Percentiles rank a stretch among this genome's conserved stretches.
These are phyloP conservation scores for Botrytis elliptica DNA, from an alignment of 2,329 filamentous ascomycete species.

Conservation along the genomic window DNA sequence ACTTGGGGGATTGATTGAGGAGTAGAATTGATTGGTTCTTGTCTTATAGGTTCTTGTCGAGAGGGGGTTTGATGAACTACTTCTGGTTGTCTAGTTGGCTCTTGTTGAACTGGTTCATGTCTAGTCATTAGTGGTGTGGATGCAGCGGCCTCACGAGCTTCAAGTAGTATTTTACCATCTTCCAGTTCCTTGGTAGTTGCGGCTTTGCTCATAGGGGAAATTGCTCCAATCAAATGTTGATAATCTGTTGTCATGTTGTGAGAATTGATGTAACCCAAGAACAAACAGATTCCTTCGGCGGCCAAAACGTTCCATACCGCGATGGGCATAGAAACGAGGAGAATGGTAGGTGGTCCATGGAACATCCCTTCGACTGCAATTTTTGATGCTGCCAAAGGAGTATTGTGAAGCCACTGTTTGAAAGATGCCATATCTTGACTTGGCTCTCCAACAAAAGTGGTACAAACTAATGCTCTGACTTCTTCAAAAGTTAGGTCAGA, in stretches of 20 bases:
- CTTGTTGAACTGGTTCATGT: constrained; percentile 43
- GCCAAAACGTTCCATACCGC: constrained; percentile 63
- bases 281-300: constrained; percentile 65
- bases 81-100: constrained; percentile 20
- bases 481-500: constrained; percentile 61
- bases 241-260: constrained; percentile 67
- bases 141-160: constrained; percentile 39
- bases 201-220: constrained; percentile 42
- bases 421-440: constrained; percentile 66
- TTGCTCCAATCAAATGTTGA: constrained; percentile 53
- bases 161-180: constrained; percentile 56
- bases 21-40: constrained; percentile 34
- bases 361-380: constrained; percentile 68
- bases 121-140: constrained; percentile 41
- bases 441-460: constrained; percentile 64
- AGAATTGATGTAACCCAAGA: constrained; percentile 63
- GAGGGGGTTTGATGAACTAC: constrained; percentile 25
- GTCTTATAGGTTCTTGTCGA: constrained; percentile 30
- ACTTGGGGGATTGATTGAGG: constrained; percentile 33
- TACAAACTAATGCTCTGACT: constrained; percentile 62
- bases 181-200: constrained; percentile 54
- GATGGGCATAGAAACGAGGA: constrained; percentile 65
- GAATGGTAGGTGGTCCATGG: constrained; percentile 63
- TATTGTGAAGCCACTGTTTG: constrained; percentile 63
- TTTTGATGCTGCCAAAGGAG: constrained; percentile 54